Percentiles rank a stretch among this genome's conserved stretches.
These are phyloP conservation scores for Schoenoplectus tabernaemontani DNA, from an alignment of 202 grass and related monocot species.

Conservation along the genomic window DNA sequence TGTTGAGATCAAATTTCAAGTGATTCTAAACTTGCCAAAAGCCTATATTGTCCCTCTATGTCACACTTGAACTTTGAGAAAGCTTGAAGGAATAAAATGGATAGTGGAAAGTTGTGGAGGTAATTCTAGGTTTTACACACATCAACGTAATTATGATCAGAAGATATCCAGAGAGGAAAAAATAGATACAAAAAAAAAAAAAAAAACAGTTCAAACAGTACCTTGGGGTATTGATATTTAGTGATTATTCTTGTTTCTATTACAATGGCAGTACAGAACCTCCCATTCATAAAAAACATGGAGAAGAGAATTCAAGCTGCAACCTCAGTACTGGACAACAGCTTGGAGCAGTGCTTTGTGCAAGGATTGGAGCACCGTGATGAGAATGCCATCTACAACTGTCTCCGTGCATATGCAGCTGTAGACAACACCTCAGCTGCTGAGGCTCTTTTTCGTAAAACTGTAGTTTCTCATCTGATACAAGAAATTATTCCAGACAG, in stretches of 20 bases:
- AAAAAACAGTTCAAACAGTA: background rate
- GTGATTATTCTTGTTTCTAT: conserved; percentile 46
- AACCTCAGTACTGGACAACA: conserved; percentile 72
- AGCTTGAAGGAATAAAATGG: background rate
- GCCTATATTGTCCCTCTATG: background rate
- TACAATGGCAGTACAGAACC: conserved; percentile 94
- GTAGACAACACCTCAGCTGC: conserved; percentile 90
- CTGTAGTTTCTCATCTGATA: conserved; percentile 63
- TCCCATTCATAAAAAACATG: conserved; percentile 98
- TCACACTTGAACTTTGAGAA: background rate
- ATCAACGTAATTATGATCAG: background rate
- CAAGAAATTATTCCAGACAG: conserved; percentile 67
- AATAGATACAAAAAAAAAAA: background rate
- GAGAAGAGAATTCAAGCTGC: conserved; percentile 91
- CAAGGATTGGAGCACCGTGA: conserved; percentile 67
- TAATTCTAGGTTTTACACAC: background rate
- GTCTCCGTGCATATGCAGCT: conserved; percentile 88
- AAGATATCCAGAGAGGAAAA: background rate
- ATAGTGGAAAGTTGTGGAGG: background rate
- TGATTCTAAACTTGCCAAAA: background rate
- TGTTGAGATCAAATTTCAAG: background rate
- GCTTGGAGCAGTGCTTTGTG: conserved; percentile 75
- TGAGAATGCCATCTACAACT: conserved; percentile 84
- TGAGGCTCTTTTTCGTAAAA: conserved; percentile 80
- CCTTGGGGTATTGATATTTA: conserved; percentile 16